Conservation (phyloP, 169 alveolate genomes). For the Plasmodium fragile region DNA sequence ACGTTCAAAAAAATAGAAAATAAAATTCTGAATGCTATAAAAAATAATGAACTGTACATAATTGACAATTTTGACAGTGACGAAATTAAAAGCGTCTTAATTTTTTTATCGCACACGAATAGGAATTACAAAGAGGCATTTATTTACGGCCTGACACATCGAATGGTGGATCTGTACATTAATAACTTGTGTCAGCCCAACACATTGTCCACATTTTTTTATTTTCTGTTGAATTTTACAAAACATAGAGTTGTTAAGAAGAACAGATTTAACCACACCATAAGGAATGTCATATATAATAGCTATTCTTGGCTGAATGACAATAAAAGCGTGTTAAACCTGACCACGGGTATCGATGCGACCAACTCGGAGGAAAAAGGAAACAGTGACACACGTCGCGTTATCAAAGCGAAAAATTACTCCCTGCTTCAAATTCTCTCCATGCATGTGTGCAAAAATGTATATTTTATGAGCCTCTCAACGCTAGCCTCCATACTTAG, state of each 20-base stretch:
- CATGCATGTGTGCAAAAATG: slow-evolving; percentile 70
- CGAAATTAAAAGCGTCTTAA: slow-evolving; percentile 72
- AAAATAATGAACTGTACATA: slow-evolving; percentile 69
- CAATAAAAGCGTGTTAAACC: background rate
- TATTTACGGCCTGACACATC: slow-evolving; percentile 55
- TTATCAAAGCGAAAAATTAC: slow-evolving; percentile 49
- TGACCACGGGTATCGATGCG: background rate
- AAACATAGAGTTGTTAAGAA: slow-evolving; percentile 25
- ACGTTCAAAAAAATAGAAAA: slow-evolving; percentile 28
- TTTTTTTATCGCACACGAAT: slow-evolving; percentile 49
- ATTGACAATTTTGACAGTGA: slow-evolving; percentile 62
- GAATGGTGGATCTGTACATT: slow-evolving; percentile 53
- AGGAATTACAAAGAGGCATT: slow-evolving; percentile 50
- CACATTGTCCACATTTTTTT: slow-evolving; percentile 18
- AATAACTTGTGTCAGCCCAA: slow-evolving; percentile 32
- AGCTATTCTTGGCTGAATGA: slow-evolving; percentile 54
- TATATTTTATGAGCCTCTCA: slow-evolving; percentile 65
- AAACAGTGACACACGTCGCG: slow-evolving; percentile 3
- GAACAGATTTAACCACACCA: slow-evolving; percentile 73
- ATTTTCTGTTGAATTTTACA: slow-evolving; percentile 46
- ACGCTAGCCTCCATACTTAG: slow-evolving; percentile 58
- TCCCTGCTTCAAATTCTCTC: slow-evolving; percentile 58
- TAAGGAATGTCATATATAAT: slow-evolving; percentile 53
- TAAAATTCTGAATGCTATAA: slow-evolving; percentile 41
- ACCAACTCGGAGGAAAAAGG: background rate